These are phyloP conservation scores for Coemansia brasiliensis DNA, from an alignment of 192 early-diverging fungal genomes.

Conservation along the genomic window DNA sequence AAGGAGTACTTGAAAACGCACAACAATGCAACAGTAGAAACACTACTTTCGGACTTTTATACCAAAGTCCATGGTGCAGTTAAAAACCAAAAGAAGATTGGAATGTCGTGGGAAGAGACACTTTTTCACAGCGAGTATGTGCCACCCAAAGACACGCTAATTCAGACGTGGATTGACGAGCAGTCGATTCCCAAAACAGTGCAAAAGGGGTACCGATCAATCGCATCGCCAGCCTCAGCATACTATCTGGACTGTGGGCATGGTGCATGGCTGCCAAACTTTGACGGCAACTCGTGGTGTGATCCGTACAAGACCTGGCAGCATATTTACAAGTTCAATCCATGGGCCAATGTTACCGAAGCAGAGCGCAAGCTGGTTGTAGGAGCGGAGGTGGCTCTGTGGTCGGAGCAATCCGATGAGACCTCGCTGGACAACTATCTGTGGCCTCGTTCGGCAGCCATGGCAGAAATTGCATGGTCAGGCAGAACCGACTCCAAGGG, in stretches of 20 bases:
- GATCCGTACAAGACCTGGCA: constrained; percentile 75
- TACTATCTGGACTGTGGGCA: constrained; percentile 80
- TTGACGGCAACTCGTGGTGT: constrained; percentile 71
- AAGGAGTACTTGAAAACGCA: constrained; percentile 36
- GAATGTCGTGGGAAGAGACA: constrained; percentile 82
- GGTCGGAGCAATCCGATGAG: constrained; percentile 68
- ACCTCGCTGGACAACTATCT: constrained; percentile 61
- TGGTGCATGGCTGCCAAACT: constrained; percentile 71
- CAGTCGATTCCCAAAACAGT: constrained; percentile 59
- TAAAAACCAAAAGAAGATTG: constrained; percentile 53
- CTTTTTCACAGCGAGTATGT: constrained; percentile 58
- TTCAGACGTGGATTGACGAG: constrained; percentile 73
- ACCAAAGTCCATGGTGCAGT: constrained; percentile 58
- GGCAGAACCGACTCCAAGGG: constrained; percentile 58
- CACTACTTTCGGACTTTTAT: constrained; percentile 55
- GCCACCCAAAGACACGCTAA: constrained; percentile 63
- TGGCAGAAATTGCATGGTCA: constrained; percentile 71
- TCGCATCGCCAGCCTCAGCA: constrained; percentile 63
- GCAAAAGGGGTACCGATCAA: constrained; percentile 63
- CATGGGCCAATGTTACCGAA: constrained; percentile 58
- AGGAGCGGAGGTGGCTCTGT: constrained; percentile 69
- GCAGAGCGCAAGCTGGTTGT: constrained; percentile 62
- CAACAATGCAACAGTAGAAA: constrained; percentile 30
- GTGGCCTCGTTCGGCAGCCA: constrained; percentile 70
- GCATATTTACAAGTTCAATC: constrained; percentile 68